Evolutionary conservation across 164 flowering plant species (phyloP).

Genomic region (Aristolochia californica): DNA sequence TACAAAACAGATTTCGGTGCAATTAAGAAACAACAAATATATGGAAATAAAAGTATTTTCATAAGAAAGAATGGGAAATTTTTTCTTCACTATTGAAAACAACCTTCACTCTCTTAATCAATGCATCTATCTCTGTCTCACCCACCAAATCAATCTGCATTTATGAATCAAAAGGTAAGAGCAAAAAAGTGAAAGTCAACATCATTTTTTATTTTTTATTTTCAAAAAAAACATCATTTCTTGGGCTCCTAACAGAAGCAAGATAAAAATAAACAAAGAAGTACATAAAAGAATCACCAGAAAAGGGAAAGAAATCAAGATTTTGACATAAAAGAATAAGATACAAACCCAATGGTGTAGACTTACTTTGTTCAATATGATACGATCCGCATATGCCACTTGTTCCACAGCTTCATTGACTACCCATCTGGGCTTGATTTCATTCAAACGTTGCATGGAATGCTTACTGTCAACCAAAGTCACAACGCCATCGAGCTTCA

Average conservation of each 20-base stretch:
- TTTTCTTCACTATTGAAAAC: not conserved
- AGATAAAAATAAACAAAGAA: no score
- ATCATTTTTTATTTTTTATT: not conserved
- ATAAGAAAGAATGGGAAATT: not conserved
- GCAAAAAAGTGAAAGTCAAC: not conserved
- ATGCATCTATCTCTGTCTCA: conserved; percentile 44
- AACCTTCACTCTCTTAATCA: conserved; percentile 70
- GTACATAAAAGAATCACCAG: not conserved
- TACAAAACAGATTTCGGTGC: conserved; percentile 19
- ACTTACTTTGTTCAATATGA: conserved; percentile 78
- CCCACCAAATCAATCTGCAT: conserved; percentile 78
- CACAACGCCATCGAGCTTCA: conserved; percentile 96
- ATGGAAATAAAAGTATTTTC: not conserved
- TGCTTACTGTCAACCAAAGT: conserved; percentile 93
- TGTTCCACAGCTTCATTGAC: conserved; percentile 97
- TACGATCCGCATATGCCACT: conserved; percentile 96
- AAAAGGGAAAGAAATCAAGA: not conserved
- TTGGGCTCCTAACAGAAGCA: no score
- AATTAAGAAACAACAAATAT: not conserved
- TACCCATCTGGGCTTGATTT: conserved; percentile 94
- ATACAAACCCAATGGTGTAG: not conserved
- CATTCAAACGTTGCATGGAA: conserved; percentile 75
- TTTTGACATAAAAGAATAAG: not conserved
- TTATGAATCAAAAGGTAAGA: not conserved
- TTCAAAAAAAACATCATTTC: not conserved